Evolutionary conservation across 257 asterid species (phyloP).

Genomic region (Euphrasia confusa): DNA sequence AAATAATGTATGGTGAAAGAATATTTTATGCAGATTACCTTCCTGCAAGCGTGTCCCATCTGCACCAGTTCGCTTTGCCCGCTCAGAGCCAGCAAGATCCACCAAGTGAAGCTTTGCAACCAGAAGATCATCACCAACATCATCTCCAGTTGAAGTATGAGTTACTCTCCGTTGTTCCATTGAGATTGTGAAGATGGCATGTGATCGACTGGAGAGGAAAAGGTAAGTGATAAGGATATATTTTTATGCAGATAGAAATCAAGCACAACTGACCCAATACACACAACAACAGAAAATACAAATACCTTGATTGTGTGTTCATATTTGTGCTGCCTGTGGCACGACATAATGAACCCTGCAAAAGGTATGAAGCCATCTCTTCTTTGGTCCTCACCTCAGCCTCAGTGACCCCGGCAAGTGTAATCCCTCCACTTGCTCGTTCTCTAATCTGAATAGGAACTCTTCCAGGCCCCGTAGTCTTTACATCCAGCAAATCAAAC

Average conservation of each 20-base stretch:
- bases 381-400: slow-evolving; percentile 84
- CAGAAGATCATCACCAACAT: slow-evolving; percentile 68
- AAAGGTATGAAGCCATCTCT: slow-evolving; percentile 81
- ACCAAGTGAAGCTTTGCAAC: slow-evolving; percentile 91
- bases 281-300: not conserved
- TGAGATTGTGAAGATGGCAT: slow-evolving; percentile 92
- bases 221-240: slow-evolving; percentile 18
- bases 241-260: not conserved
- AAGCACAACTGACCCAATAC: not conserved
- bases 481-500: slow-evolving; percentile 72
- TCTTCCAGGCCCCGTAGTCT: slow-evolving; percentile 57
- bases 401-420: slow-evolving; percentile 96
- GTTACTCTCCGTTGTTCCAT: slow-evolving; percentile 74
- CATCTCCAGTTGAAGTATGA: slow-evolving; percentile 46
- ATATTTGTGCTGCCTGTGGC: slow-evolving; percentile 98
- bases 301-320: slow-evolving; percentile 92
- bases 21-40: slow-evolving; percentile 48
- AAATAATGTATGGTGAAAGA: not conserved
- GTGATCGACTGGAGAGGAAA: slow-evolving; percentile 66
- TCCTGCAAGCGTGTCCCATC: slow-evolving; percentile 88
- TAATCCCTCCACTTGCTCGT: slow-evolving; percentile 76
- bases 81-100: slow-evolving; percentile 97
- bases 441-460: slow-evolving; percentile 92
- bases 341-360: slow-evolving; percentile 82
- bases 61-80: slow-evolving; percentile 98